phyloP scores from a whole-genome alignment of 805 yeast species.

The Citeromyces matritensis region DNA sequence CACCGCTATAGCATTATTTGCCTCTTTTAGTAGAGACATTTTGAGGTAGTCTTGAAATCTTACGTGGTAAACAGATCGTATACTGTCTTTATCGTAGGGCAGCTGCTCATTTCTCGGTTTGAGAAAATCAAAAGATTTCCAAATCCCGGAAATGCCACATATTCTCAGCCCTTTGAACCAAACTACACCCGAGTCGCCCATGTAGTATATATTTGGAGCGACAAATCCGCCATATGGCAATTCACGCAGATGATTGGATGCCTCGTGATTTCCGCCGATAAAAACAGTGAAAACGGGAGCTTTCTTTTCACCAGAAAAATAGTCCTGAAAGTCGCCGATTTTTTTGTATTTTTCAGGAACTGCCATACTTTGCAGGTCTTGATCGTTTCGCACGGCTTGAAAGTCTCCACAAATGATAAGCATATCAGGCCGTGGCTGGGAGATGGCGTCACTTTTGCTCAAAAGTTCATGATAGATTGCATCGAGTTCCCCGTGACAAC shows the following conservation, averaged over 20 bases:
- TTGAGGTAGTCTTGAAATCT: constrained; percentile 50
- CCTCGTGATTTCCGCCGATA: constrained; percentile 94
- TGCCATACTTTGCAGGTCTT: constrained; percentile 56
- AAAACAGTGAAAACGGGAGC: constrained; percentile 76
- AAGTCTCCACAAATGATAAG: constrained; percentile 85
- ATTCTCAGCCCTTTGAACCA: constrained; percentile 67
- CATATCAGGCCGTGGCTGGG: constrained; percentile 26
- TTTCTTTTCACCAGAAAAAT: constrained; percentile 37
- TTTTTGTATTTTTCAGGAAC: constrained; percentile 67
- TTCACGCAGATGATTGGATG: constrained; percentile 62
- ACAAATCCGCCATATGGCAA: constrained; percentile 86
- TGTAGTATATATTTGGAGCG: constrained; percentile 71
- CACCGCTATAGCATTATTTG: constrained; percentile 34
- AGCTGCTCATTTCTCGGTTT: constrained; percentile 22
- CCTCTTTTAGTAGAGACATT: constrained; percentile 19
- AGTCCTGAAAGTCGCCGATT: constrained; percentile 70
- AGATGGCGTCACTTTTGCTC: not conserved
- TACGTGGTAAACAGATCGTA: constrained; percentile 60
- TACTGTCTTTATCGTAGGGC: constrained; percentile 30
- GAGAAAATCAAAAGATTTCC: constrained; percentile 32
- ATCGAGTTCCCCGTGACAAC: constrained; percentile 74
- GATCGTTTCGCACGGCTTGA: constrained; percentile 54
- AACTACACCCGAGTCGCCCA: constrained; percentile 67
- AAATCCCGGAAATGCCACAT: constrained; percentile 80
- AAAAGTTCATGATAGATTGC: constrained; percentile 27